A percentile compares a stretch with the other conserved stretches of the same genome.
Conservation (phyloP, 306 rosid genomes). For the Prunus fruticosa region DNA sequence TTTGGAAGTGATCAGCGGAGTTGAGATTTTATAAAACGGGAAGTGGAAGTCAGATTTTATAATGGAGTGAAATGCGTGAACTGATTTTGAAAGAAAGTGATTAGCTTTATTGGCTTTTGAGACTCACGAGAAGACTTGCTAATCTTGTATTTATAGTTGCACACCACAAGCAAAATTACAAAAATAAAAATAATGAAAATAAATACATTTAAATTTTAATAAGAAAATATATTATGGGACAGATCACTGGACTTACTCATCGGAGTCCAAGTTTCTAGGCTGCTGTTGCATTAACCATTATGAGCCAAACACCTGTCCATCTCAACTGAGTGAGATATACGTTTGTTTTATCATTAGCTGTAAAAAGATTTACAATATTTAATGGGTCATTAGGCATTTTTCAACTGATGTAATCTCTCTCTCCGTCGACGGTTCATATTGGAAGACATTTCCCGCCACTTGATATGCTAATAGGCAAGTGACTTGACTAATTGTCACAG, state of each 20-base stretch:
- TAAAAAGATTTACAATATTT: background rate
- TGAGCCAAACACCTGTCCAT: slow-evolving; percentile 30
- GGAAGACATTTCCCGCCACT: slow-evolving; percentile 20
- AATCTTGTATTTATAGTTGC: slow-evolving; percentile 12
- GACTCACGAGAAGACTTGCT: slow-evolving; percentile 57
- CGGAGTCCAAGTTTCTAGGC: slow-evolving; percentile 34
- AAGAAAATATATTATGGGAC: background rate
- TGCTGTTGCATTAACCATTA: slow-evolving; percentile 19
- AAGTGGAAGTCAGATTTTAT: background rate
- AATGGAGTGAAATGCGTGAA: slow-evolving; percentile 43
- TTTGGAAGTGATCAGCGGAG: background rate
- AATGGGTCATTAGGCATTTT: background rate
- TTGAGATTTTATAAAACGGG: background rate
- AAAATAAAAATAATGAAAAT: background rate
- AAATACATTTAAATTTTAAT: background rate
- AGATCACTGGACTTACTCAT: background rate
- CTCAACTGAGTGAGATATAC: background rate
- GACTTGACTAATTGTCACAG: background rate
- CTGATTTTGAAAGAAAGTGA: slow-evolving; percentile 31
- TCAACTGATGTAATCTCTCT: background rate
- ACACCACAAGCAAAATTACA: too few species aligned
- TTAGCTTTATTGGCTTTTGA: slow-evolving; percentile 51
- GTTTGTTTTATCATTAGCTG: background rate
- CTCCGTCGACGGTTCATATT: background rate
- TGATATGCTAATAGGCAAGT: slow-evolving; percentile 18